Base-by-base conservation (phyloP, 192 early-diverging fungal species). In the Dispira parvispora region DNA sequence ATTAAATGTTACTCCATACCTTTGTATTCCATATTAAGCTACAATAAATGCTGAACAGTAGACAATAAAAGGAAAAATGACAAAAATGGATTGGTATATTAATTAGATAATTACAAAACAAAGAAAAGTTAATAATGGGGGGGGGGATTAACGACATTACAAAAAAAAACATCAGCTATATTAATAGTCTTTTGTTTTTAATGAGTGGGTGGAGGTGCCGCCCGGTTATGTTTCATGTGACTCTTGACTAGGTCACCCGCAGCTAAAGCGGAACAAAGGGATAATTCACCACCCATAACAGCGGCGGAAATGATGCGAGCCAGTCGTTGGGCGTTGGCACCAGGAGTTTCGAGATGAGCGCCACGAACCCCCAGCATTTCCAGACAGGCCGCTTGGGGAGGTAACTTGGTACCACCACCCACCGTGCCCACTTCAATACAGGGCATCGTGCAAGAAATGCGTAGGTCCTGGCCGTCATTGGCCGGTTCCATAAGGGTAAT, bases 371-470 rank as follows among this genome's bases (percentile, higher is more conserved):
- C 90, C 10, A 96, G 73, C 77, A 96, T 79, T 32, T 94, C 88
- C 65, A 96, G 68, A 75, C 91, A 91, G 0, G 91, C 78, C 8
- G 84, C 80, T 68, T 96, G 92, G 5, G 92, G 83, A 50, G 83
- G 80, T 52, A 96, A 56, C 26, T 79, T 78, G 0, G 92, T 96
- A 16, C 92, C 92, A 46, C 92, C 92, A 23, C 92, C 92, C 56
- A 96, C 78, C 2, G 92, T 96, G 23, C 92, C 92, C 18, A 96
- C 91, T 65, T 96, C 92, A 46, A 96, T 87, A 60, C 86, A 85
- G 1, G 92, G 92, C 92, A 96, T 96, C 0, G 84, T 89, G 67
- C 88, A 90, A 20, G 86, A 89, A 61, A 96, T 87, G 63, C 85
- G 85, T 57, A 96, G 75, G 63, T 94, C 90, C 43, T 75, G 68